A percentile compares a stretch with the other conserved stretches of the same genome.
phyloP scores from a whole-genome alignment of 208 protist species.

The Tetramitus jugosus region DNA sequence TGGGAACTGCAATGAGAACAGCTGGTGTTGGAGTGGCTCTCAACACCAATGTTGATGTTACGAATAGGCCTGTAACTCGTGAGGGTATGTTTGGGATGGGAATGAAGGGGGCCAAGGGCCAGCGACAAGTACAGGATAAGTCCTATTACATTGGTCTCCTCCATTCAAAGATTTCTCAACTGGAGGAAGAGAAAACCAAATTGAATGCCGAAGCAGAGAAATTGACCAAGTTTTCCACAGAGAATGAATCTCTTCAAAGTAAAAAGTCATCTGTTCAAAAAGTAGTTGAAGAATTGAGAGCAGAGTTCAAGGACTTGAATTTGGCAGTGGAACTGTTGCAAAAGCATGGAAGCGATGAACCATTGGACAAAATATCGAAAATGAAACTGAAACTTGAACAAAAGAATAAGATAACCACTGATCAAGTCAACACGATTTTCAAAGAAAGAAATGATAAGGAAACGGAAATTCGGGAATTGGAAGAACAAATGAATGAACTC shows the following conservation, averaged over 20 bases:
- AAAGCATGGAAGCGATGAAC: slow-evolving; percentile 43
- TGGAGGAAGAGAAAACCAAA: slow-evolving; percentile 67
- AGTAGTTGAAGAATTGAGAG: slow-evolving; percentile 63
- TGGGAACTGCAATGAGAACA: neutral
- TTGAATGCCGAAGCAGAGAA: slow-evolving; percentile 68
- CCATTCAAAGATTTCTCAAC: slow-evolving; percentile 67
- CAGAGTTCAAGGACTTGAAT: slow-evolving; percentile 64
- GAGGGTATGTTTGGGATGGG: slow-evolving; percentile 54
- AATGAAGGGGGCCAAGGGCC: slow-evolving; percentile 52
- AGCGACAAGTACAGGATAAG: slow-evolving; percentile 69
- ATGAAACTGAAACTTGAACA: slow-evolving; percentile 56
- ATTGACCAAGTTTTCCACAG: slow-evolving; percentile 59
- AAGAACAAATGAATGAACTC: slow-evolving; percentile 57
- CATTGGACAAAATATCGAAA: slow-evolving; percentile 52
- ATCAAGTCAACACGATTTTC: slow-evolving; percentile 67
- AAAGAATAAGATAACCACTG: slow-evolving; percentile 53
- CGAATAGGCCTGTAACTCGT: neutral
- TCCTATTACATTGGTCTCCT: slow-evolving; percentile 77
- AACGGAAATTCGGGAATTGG: slow-evolving; percentile 51
- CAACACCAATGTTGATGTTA: neutral
- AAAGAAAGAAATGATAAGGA: slow-evolving; percentile 63
- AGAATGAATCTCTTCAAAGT: slow-evolving; percentile 34
- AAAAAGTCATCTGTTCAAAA: slow-evolving; percentile 45
- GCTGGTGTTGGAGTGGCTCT: neutral
- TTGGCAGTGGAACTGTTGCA: slow-evolving; percentile 57